Conservation (phyloP, 208 protist genomes). For the Naegleria lovaniensis region DNA sequence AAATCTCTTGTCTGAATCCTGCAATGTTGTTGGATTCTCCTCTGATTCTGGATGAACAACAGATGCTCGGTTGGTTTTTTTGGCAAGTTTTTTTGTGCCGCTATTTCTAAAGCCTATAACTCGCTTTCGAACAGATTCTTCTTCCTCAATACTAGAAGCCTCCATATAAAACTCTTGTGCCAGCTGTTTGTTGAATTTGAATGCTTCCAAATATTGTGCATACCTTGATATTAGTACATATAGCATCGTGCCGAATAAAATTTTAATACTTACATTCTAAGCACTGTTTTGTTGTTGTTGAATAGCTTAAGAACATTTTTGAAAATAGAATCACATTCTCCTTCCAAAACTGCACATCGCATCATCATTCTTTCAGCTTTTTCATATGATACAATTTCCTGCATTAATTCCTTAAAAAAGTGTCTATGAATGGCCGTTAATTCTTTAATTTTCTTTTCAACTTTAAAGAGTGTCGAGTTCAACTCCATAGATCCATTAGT, state of each 20-base stretch:
- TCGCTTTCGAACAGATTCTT: not conserved
- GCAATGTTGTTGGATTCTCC: too few relatives aligned
- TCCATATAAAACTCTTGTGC: not conserved
- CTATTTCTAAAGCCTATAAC: not conserved
- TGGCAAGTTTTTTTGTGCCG: not conserved
- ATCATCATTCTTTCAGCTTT: not conserved
- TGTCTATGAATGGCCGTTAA: not conserved
- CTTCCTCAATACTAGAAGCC: not conserved
- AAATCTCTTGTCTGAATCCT: too few relatives aligned
- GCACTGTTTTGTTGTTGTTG: not conserved
- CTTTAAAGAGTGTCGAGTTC: not conserved
- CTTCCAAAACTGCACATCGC: not conserved
- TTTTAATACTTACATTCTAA: not conserved
- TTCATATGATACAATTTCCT: not conserved
- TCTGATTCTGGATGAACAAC: too few relatives aligned
- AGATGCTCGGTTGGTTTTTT: too few relatives aligned
- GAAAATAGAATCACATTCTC: not conserved
- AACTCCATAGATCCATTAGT: not conserved
- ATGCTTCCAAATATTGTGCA: not conserved
- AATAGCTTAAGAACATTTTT: not conserved
- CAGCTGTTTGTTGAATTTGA: not conserved
- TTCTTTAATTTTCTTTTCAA: not conserved
- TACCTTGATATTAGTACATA: too few relatives aligned
- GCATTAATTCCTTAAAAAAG: not conserved
- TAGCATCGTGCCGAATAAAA: too few relatives aligned